Conservation (phyloP, 2,329 filamentous ascomycete species). For the Fusarium equiseti region DNA sequence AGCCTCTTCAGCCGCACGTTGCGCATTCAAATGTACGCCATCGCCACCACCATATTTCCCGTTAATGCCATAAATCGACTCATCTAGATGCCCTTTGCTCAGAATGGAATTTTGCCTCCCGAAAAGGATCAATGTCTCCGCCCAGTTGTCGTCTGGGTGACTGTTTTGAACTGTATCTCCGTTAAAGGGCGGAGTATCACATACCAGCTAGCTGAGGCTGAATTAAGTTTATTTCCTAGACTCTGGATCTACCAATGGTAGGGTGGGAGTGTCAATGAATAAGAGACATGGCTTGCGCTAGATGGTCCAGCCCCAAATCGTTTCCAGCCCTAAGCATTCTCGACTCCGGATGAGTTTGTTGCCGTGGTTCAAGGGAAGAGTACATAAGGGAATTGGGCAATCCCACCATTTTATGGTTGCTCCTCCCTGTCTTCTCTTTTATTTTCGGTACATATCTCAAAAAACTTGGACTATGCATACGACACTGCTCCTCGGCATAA, state of each 20-base stretch:
- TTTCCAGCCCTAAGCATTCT: neutral
- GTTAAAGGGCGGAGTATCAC: neutral
- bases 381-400: neutral
- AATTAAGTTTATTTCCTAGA: neutral
- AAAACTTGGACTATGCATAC: too few species aligned
- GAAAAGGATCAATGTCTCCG: too few species aligned
- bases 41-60: neutral
- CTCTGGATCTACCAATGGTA: neutral
- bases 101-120: neutral
- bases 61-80: neutral
- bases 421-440: accelerated
- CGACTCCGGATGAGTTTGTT: neutral
- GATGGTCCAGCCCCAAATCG: neutral
- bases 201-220: neutral
- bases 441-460: accelerated
- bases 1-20: neutral
- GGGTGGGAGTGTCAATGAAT: too few species aligned
- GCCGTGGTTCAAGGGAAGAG: too few species aligned
- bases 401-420: accelerated
- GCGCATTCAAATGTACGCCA: neutral
- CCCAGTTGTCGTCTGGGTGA: accelerated
- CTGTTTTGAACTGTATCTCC: neutral
- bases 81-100: neutral
- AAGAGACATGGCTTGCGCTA: neutral
- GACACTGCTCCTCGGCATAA: neutral